Evolutionary conservation across 2,329 filamentous ascomycete species (phyloP).

Genomic region (Mycosphaerella sp.): DNA sequence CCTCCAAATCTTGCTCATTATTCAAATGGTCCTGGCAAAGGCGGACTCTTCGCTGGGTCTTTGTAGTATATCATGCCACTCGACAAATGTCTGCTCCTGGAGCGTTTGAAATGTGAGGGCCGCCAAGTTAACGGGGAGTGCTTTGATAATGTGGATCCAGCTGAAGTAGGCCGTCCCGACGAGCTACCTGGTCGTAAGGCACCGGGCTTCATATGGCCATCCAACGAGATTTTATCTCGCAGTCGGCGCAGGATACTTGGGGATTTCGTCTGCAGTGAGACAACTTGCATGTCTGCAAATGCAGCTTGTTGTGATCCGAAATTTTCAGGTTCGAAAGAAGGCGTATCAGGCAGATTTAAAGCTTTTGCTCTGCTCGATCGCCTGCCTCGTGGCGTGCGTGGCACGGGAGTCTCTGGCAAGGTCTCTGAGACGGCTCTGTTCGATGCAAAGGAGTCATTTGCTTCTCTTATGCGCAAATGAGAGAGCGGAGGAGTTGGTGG

Average conservation of each 20-base stretch:
- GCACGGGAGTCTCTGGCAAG: conserved; percentile 4
- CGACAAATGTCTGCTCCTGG: conserved; percentile 20
- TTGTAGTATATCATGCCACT: conserved; percentile 26
- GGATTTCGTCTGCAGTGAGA: conserved; percentile 3
- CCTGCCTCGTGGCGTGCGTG: conserved; percentile 10
- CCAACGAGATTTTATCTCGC: conserved; percentile 10
- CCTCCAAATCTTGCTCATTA: conserved; percentile 5
- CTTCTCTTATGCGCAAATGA: conserved; percentile 22
- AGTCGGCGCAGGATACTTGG: conserved; percentile 13
- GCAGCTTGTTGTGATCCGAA: conserved; percentile 1
- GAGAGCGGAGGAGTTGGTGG: conserved; percentile 21
- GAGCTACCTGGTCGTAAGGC: conserved; percentile 1
- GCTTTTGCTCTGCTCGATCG: conserved; percentile 3
- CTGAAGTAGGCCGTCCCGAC: neutral
- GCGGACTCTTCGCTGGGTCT: conserved; percentile 15
- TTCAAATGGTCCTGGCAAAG: neutral
- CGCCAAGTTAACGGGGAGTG: neutral
- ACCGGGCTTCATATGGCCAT: neutral
- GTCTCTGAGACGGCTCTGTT: conserved; percentile 7
- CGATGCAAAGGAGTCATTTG: conserved; percentile 20
- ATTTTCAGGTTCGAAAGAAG: neutral
- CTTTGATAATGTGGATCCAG: conserved; percentile 2
- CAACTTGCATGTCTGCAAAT: conserved; percentile 2
- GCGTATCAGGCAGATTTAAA: neutral
- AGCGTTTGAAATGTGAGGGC: conserved; percentile 7